Evolutionary conservation across 2,329 filamentous ascomycete species (phyloP).

Genomic region (Chaetomium olivaceum): DNA sequence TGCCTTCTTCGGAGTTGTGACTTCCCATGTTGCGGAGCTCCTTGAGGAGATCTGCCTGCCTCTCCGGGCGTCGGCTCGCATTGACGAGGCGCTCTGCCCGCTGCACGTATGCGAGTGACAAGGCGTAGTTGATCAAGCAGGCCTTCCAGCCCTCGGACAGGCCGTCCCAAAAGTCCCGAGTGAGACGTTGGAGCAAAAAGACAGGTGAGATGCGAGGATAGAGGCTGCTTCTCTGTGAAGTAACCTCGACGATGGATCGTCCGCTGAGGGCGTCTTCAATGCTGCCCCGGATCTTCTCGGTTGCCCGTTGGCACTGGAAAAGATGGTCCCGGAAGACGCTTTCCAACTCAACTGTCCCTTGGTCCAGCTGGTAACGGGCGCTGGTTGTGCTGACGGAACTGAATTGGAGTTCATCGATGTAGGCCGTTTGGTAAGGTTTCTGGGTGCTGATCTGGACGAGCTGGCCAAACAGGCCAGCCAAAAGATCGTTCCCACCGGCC

Average conservation of each 20-base stretch:
- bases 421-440: constrained; percentile 14
- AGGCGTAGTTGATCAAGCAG: constrained; percentile 43
- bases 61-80: constrained; percentile 3
- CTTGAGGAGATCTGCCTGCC: constrained; percentile 37
- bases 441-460: neutral
- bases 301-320: neutral
- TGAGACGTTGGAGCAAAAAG: constrained; percentile 42
- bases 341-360: neutral
- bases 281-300: neutral
- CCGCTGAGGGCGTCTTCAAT: constrained; percentile 11
- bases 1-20: constrained; percentile 49
- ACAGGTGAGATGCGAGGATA: constrained; percentile 37
- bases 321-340: constrained; percentile 3
- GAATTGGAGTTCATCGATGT: constrained; percentile 21
- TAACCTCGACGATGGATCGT: constrained; percentile 1
- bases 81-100: constrained; percentile 46
- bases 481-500: neutral
- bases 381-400: constrained; percentile 1
- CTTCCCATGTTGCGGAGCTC: constrained; percentile 56
- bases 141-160: constrained; percentile 38
- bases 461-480: constrained; percentile 12
- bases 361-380: neutral
- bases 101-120: constrained; percentile 45
- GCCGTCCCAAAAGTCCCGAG: constrained; percentile 30
- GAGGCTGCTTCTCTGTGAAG: constrained; percentile 17